Evolutionary conservation across 768 basidiomycete genomes (phyloP).

Genomic region (Psilocybe subaeruginosa): DNA sequence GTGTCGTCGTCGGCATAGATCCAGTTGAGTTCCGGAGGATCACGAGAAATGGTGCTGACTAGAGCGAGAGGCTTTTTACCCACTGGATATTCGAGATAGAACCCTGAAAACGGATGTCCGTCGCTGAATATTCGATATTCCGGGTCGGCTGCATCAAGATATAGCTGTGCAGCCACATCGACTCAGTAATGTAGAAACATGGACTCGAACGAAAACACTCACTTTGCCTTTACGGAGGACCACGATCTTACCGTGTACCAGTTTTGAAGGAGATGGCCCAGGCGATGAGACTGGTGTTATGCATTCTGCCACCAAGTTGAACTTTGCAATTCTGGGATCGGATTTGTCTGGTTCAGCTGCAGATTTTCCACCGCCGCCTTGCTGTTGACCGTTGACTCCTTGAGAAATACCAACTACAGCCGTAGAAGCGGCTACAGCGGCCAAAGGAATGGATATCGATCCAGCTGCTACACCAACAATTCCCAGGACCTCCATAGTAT

Average conservation of each 20-base stretch:
- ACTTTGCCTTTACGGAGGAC: constrained; percentile 30
- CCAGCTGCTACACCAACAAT: constrained; percentile 30
- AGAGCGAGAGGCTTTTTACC: constrained; percentile 28
- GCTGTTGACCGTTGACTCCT: constrained; percentile 25
- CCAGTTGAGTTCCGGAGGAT: constrained; percentile 36
- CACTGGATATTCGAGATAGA: constrained; percentile 32
- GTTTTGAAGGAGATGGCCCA: constrained; percentile 3
- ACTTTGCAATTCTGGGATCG: constrained; percentile 31
- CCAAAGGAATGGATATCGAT: constrained; percentile 28
- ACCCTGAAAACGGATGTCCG: constrained; percentile 33
- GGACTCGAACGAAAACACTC: not conserved
- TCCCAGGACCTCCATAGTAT: constrained; percentile 26
- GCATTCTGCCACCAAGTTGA: constrained; percentile 24
- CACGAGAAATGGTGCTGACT: constrained; percentile 31
- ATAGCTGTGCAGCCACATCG: constrained; percentile 22
- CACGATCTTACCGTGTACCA: constrained; percentile 27
- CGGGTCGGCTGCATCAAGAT: constrained; percentile 29
- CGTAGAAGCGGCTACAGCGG: constrained; percentile 29
- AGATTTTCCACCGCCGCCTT: constrained; percentile 9
- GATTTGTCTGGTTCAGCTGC: constrained; percentile 24
- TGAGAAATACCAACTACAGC: constrained; percentile 31
- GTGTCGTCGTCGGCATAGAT: constrained; percentile 30
- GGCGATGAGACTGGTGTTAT: constrained; percentile 8
- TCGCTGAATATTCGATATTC: constrained; percentile 25
- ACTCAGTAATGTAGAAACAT: not conserved